These are phyloP conservation scores for Epichloe uncinata DNA, from an alignment of 2,329 filamentous ascomycete species.

Conservation along the genomic window DNA sequence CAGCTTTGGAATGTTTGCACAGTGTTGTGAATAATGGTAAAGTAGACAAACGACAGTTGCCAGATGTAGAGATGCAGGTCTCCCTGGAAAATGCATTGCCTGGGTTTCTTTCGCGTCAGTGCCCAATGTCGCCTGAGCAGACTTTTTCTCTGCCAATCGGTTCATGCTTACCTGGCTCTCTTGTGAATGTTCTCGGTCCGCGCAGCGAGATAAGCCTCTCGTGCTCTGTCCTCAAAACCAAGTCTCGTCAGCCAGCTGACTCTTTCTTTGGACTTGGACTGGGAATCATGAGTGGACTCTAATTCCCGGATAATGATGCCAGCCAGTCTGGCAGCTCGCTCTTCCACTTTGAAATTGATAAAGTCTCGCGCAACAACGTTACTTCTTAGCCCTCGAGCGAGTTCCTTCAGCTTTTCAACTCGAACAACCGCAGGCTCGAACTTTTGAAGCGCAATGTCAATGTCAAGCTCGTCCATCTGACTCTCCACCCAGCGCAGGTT, in stretches of 20 bases:
- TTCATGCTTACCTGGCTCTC: slow-evolving; percentile 52
- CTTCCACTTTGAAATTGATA: slow-evolving; percentile 81
- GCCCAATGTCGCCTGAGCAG: neutral
- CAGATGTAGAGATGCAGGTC: slow-evolving; percentile 89
- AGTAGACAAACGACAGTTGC: slow-evolving; percentile 91
- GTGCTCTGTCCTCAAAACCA: slow-evolving; percentile 79
- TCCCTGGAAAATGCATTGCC: slow-evolving; percentile 90
- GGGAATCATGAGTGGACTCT: slow-evolving; percentile 62
- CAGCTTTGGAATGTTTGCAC: slow-evolving; percentile 77
- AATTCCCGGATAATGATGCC: slow-evolving; percentile 65
- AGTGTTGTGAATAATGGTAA: slow-evolving; percentile 87
- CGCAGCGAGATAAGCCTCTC: slow-evolving; percentile 74
- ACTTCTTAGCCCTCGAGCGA: slow-evolving; percentile 69
- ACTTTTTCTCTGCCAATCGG: too few relatives aligned
- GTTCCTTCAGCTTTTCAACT: slow-evolving; percentile 71
- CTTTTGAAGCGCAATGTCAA: slow-evolving; percentile 81
- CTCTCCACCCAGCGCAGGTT: slow-evolving; percentile 91
- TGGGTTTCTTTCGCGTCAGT: slow-evolving; percentile 20
- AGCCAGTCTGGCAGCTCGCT: slow-evolving; percentile 66
- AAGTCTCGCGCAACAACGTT: slow-evolving; percentile 84
- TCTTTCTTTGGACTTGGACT: slow-evolving; percentile 64
- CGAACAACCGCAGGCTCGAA: slow-evolving; percentile 75
- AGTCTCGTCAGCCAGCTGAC: slow-evolving; percentile 75
- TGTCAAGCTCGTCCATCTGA: slow-evolving; percentile 92
- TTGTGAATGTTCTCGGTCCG: slow-evolving; percentile 67